These are phyloP conservation scores for Chaetomium sp. DNA, from an alignment of 2,329 filamentous ascomycete species.

Conservation along the genomic window DNA sequence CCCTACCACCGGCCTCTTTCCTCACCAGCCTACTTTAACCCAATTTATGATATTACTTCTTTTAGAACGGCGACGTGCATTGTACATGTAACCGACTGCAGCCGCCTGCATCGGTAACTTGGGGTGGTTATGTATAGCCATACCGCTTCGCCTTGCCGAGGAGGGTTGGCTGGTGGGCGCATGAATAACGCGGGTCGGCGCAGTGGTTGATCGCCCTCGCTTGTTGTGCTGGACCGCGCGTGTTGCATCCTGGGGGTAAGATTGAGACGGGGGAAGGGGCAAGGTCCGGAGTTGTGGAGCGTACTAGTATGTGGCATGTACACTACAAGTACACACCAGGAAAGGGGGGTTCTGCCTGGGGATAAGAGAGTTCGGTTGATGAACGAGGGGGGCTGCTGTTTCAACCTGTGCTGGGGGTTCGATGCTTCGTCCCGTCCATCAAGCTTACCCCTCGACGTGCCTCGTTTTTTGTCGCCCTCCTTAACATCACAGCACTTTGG, in stretches of 20 bases:
- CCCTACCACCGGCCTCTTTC: neutral
- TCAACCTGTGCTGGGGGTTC: neutral
- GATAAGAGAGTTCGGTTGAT: neutral
- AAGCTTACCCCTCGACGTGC: too few relatives aligned
- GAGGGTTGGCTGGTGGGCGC: neutral
- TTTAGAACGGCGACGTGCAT: neutral
- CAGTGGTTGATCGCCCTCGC: constrained; percentile 16
- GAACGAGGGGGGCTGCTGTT: neutral
- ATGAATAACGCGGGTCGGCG: constrained; percentile 14
- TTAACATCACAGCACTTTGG: neutral
- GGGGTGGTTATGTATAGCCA: neutral
- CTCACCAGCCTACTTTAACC: neutral
- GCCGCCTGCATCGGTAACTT: neutral
- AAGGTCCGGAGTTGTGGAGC: neutral
- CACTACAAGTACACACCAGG: too few relatives aligned
- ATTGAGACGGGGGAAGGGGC: neutral
- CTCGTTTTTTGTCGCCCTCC: too few relatives aligned
- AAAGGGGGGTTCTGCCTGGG: neutral
- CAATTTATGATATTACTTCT: neutral
- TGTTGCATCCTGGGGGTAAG: neutral
- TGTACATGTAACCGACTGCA: neutral
- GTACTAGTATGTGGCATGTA: neutral
- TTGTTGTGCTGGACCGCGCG: neutral
- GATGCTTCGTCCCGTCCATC: neutral
- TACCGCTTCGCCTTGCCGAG: neutral